A percentile compares a stretch with the other conserved stretches of the same genome.
Conservation (phyloP, 129 eudicot species). For the Centaurea solstitialis region DNA sequence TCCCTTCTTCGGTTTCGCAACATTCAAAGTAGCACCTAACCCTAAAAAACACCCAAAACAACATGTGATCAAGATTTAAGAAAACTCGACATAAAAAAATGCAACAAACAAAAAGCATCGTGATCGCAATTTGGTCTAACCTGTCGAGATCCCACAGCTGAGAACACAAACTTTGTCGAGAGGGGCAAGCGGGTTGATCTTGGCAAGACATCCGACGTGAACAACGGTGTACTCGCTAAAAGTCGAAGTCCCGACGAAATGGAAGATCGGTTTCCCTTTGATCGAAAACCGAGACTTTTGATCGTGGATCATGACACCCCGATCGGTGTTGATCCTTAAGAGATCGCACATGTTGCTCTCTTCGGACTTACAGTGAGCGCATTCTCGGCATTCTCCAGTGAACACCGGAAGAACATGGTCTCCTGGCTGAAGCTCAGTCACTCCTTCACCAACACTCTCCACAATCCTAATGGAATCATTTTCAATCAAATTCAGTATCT, state of each 20-base stretch:
- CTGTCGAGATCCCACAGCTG: constrained; percentile 12
- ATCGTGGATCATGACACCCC: constrained; percentile 47
- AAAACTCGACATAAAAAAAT: not conserved
- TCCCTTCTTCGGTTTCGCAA: constrained; percentile 81
- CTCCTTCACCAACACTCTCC: constrained; percentile 57
- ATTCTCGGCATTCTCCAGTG: constrained; percentile 60
- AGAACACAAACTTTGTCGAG: not conserved
- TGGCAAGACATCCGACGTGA: constrained; percentile 64
- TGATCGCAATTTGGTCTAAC: not conserved
- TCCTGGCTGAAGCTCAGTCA: constrained; percentile 60
- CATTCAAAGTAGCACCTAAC: constrained; percentile 89
- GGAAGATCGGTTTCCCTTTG: constrained; percentile 27
- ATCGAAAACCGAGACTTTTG: not conserved
- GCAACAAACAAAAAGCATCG: not conserved
- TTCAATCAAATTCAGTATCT: not conserved
- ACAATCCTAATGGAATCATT: constrained; percentile 45
- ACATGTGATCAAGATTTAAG: not conserved
- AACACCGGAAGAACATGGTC: constrained; percentile 77
- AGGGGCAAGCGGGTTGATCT: constrained; percentile 17
- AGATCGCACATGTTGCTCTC: not conserved
- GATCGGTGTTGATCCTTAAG: constrained; percentile 61
- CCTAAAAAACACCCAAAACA: constrained; percentile 28
- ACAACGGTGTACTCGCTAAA: constrained; percentile 14
- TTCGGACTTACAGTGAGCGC: not conserved
- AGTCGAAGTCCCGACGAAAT: constrained; percentile 71